A percentile compares a stretch with the other conserved stretches of the same genome.
These are phyloP conservation scores for Exophiala phaeomuriformis DNA, from an alignment of 2,329 filamentous ascomycete genomes.

Conservation along the genomic window DNA sequence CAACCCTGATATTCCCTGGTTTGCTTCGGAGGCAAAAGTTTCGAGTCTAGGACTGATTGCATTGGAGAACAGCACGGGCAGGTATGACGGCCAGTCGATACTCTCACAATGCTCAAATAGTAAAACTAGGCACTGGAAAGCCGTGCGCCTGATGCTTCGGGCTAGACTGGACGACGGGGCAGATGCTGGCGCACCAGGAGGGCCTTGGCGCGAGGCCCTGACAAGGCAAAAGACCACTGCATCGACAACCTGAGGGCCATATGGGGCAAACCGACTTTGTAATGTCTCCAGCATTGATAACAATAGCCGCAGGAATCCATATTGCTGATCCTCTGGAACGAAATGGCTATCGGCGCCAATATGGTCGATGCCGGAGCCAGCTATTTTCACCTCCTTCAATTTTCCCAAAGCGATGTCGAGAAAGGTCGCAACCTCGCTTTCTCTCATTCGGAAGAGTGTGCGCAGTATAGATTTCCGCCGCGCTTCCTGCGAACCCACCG, in stretches of 20 bases:
- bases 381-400: constrained; percentile 54
- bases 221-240: constrained; percentile 76
- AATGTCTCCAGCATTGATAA: constrained; percentile 70
- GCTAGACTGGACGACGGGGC: constrained; percentile 30
- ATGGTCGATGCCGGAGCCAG: constrained; percentile 41
- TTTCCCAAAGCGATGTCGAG: constrained; percentile 72
- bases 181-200: constrained; percentile 31
- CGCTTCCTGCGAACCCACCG: constrained; percentile 70
- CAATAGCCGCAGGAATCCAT: constrained; percentile 81
- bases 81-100: constrained; percentile 66
- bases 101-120: constrained; percentile 67
- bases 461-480: constrained; percentile 67
- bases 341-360: constrained; percentile 50
- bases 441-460: constrained; percentile 67
- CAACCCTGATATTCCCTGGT: constrained; percentile 78
- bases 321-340: constrained; percentile 67
- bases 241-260: constrained; percentile 62
- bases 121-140: constrained; percentile 73
- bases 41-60: constrained; percentile 69
- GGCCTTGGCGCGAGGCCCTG: constrained; percentile 45
- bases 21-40: constrained; percentile 74
- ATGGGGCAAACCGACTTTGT: constrained; percentile 63
- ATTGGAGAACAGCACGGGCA: constrained; percentile 63
- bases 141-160: constrained; percentile 48
- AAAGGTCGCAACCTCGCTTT: constrained; percentile 70